Conservation (phyloP, 805 yeast genomes). For the Metschnikowia picachoensis region DNA sequence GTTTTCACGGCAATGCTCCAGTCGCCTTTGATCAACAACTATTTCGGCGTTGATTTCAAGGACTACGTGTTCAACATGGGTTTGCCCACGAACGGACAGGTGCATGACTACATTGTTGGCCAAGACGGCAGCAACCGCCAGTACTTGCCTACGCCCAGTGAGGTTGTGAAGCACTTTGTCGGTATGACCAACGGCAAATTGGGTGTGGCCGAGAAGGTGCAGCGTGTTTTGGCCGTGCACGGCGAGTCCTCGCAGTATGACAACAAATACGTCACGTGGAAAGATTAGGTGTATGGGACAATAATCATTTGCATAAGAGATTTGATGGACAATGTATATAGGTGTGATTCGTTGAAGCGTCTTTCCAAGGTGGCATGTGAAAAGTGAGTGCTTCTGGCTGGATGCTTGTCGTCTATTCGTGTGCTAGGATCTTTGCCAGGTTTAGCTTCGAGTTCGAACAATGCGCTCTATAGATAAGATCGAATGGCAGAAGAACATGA, state of each 20-base stretch:
- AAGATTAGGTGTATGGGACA: conserved; percentile 16
- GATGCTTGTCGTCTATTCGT: no score
- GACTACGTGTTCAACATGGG: conserved; percentile 67
- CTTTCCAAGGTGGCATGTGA: no score
- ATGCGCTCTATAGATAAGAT: no score
- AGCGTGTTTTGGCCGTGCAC: conserved; percentile 56
- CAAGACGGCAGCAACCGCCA: conserved; percentile 61
- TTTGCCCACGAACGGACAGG: conserved; percentile 67
- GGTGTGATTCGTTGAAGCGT: no score
- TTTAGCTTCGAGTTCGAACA: no score
- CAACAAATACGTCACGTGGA: conserved; percentile 42
- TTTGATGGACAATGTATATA: no score
- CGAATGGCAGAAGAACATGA: no score
- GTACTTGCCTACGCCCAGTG: conserved; percentile 64
- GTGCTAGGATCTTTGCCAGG: no score
- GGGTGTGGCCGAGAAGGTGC: conserved; percentile 61
- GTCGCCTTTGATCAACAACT: conserved; percentile 36
- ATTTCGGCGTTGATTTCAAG: conserved; percentile 37
- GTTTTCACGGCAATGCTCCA: conserved; percentile 15
- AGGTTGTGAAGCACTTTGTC: conserved; percentile 62
- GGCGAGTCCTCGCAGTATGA: conserved; percentile 40
- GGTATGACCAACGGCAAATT: conserved; percentile 45
- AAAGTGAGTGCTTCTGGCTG: no score
- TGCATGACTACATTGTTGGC: conserved; percentile 66
- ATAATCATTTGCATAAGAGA: background rate